Percentiles rank a stretch among this genome's conserved stretches.
These are phyloP conservation scores for Axilococcus clingmanii DNA, from an alignment of 139 green algal genomes.

Conservation along the genomic window DNA sequence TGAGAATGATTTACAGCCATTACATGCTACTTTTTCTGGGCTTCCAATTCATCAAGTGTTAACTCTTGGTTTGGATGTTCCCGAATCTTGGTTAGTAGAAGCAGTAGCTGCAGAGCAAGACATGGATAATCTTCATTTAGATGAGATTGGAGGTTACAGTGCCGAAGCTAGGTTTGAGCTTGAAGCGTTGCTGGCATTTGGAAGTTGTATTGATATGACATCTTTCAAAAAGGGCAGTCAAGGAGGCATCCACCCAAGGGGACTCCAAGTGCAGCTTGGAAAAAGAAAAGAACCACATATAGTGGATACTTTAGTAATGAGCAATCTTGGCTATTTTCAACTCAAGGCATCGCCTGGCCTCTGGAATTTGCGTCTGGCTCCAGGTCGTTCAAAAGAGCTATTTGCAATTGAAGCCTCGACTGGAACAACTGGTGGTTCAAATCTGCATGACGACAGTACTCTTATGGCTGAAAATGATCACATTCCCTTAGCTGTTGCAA, in stretches of 20 bases:
- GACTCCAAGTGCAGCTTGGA: conserved; percentile 84
- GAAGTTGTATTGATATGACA: conserved; percentile 58
- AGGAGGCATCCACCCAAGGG: conserved; percentile 56
- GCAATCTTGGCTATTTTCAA: conserved; percentile 98
- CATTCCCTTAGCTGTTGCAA: conserved; percentile 25
- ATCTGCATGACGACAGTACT: background rate
- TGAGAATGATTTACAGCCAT: background rate
- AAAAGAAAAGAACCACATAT: conserved; percentile 21
- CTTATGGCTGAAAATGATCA: background rate
- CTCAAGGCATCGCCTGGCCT: conserved; percentile 75
- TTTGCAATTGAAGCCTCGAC: conserved; percentile 13
- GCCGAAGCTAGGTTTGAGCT: conserved; percentile 70
- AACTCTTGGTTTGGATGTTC: conserved; percentile 87
- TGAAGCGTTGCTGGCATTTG: conserved; percentile 88
- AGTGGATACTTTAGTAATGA: conserved; percentile 94
- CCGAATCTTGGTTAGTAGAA: conserved; percentile 89
- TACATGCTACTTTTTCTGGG: conserved; percentile 32
- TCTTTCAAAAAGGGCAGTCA: conserved; percentile 12
- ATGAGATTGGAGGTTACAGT: conserved; percentile 35
- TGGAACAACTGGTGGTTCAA: background rate
- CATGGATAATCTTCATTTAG: conserved; percentile 88
- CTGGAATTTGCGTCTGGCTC: conserved; percentile 57
- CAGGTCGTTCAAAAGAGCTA: conserved; percentile 23
- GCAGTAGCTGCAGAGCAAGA: conserved; percentile 54
- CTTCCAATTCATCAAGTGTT: conserved; percentile 61